phyloP scores from a whole-genome alignment of 2,329 filamentous ascomycete species.

The Fusarium setosum region DNA sequence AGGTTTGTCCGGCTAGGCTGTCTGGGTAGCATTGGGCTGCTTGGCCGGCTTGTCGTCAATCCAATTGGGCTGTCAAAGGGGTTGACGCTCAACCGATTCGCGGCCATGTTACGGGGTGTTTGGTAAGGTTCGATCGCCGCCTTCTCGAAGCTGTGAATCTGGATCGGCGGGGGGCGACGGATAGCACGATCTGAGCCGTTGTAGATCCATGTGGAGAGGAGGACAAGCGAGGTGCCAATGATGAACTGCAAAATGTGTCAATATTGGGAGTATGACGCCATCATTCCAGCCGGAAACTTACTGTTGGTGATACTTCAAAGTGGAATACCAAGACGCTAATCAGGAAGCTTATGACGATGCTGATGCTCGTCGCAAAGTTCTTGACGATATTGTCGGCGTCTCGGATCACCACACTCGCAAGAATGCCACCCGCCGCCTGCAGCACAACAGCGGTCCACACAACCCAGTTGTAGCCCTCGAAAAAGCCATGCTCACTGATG shows the following conservation, averaged over 20 bases:
- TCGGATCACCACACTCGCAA: constrained; percentile 64
- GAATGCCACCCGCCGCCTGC: constrained; percentile 85
- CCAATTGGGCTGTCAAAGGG: constrained; percentile 56
- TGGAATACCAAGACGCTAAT: constrained; percentile 89
- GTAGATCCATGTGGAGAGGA: constrained; percentile 88
- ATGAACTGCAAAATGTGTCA: constrained; percentile 71
- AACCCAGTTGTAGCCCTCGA: constrained; percentile 91
- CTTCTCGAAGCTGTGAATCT: constrained; percentile 82
- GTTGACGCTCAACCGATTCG: constrained; percentile 50
- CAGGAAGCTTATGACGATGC: constrained; percentile 87
- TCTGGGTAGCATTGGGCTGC: constrained; percentile 57
- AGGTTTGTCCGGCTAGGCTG: constrained; percentile 53
- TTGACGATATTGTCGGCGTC: constrained; percentile 80
- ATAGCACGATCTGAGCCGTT: constrained; percentile 71
- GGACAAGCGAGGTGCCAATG: constrained; percentile 80
- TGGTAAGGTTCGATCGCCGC: constrained; percentile 64
- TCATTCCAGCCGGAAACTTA: constrained; percentile 58
- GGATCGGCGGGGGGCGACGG: constrained; percentile 71
- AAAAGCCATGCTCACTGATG: constrained; percentile 88
- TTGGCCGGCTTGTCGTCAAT: constrained; percentile 59
- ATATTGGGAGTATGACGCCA: not conserved
- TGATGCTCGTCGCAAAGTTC: constrained; percentile 93
- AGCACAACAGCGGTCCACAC: constrained; percentile 88
- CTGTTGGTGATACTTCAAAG: constrained; percentile 77
- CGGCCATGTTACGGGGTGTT: constrained; percentile 51